phyloP scores from a whole-genome alignment of 169 alveolate genomes.

The Perkinsus marinus region DNA sequence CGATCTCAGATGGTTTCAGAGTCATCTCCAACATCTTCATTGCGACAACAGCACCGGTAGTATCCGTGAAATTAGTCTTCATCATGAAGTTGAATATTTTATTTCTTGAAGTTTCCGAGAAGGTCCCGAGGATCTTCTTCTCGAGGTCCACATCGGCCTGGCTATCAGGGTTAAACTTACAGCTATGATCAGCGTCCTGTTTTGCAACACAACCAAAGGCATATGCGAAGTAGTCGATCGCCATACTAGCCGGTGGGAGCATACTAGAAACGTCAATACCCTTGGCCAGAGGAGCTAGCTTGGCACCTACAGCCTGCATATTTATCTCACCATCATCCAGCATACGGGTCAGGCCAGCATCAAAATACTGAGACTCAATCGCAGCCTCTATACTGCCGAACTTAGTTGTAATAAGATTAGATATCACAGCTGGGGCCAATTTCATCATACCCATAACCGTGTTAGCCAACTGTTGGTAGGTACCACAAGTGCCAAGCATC shows the following conservation, averaged over 20 bases:
- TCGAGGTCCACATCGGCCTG: not conserved
- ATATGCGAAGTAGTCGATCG: not conserved
- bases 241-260: not conserved
- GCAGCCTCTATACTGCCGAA: not conserved
- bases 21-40: not conserved
- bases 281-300: not conserved
- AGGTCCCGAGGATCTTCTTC: not conserved
- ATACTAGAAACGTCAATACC: not conserved
- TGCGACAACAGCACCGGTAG: not conserved
- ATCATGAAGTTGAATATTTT: not conserved
- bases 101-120: not conserved
- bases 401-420: not conserved
- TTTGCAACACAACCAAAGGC: not conserved
- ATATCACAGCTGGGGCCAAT: not conserved
- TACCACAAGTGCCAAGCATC: not conserved
- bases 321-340: not conserved
- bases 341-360: not conserved
- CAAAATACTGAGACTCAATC: not conserved
- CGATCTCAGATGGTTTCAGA: not conserved
- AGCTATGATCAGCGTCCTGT: not conserved
- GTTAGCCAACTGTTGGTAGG: not conserved
- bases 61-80: not conserved
- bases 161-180: not conserved
- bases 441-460: not conserved
- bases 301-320: not conserved